Percentiles rank a stretch among this genome's conserved stretches.
These are phyloP conservation scores for Picea engelmannii DNA, from an alignment of 83 land plant species.

Conservation along the genomic window DNA sequence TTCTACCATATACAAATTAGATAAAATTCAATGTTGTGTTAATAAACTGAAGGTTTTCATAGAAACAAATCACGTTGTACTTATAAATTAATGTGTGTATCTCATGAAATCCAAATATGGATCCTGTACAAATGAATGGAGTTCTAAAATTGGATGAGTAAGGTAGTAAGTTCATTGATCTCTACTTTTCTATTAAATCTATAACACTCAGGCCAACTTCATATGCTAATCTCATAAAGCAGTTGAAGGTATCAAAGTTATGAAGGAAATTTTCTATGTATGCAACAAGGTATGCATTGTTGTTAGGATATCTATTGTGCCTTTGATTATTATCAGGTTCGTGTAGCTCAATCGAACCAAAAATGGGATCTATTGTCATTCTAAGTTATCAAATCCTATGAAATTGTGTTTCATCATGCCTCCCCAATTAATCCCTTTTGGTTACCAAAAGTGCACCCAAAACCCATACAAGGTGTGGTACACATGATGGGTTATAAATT, in stretches of 20 bases:
- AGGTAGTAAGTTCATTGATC: no score
- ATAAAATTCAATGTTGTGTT: no score
- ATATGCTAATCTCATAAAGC: constrained; percentile 43
- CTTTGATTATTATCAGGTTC: background rate
- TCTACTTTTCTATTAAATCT: no score
- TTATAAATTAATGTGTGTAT: no score
- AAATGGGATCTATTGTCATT: background rate
- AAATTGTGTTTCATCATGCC: background rate
- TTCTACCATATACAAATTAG: no score
- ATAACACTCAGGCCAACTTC: constrained; percentile 20
- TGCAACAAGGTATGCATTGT: constrained; percentile 40
- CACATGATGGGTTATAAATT: constrained; percentile 65
- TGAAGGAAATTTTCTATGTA: constrained; percentile 76
- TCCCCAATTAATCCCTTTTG: background rate
- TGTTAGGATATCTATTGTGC: background rate
- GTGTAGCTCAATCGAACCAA: background rate
- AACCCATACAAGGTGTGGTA: constrained; percentile 72
- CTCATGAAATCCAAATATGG: no score
- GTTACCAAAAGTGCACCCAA: constrained; percentile 48
- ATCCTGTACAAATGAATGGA: no score
- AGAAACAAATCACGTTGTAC: no score
- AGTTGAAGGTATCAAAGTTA: constrained; percentile 62
- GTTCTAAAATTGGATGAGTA: no score
- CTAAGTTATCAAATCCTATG: background rate
- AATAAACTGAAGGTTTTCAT: no score